phyloP scores from a whole-genome alignment of 2,329 filamentous ascomycete genomes.

The Colletotrichum sp. region DNA sequence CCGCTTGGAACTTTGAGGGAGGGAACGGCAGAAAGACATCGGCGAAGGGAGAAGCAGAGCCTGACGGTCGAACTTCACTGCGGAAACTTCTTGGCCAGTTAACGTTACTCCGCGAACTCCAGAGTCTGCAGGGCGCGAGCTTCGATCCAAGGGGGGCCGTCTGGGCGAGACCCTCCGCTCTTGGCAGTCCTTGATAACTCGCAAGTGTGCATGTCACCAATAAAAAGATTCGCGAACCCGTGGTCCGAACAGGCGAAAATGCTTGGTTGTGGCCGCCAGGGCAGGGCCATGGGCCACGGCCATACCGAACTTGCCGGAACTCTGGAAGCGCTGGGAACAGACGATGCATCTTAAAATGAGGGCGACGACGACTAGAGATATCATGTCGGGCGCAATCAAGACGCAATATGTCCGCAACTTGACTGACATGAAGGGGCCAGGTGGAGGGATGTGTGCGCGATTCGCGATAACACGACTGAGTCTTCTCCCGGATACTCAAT shows the following conservation, averaged over 20 bases:
- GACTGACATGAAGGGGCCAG: slow-evolving; percentile 8
- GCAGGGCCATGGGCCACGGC: background rate
- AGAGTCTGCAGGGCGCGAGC: background rate
- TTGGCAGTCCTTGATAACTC: background rate
- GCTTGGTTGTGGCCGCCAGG: background rate
- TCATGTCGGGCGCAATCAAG: slow-evolving; percentile 5
- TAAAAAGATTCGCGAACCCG: slow-evolving; percentile 11
- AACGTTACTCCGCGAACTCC: background rate
- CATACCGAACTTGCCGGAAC: background rate
- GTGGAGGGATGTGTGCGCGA: background rate
- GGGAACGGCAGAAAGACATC: background rate
- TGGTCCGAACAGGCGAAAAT: slow-evolving; percentile 3
- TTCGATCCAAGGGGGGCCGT: background rate
- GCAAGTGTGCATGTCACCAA: background rate
- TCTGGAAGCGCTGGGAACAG: background rate
- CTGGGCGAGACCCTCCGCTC: slow-evolving; percentile 2
- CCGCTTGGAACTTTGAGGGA: slow-evolving; percentile 14
- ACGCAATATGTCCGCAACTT: slow-evolving; percentile 3
- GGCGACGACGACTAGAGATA: background rate
- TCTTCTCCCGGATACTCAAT: background rate
- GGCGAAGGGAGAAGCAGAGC: background rate
- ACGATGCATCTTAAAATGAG: background rate
- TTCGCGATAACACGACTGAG: background rate
- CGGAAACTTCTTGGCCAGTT: background rate
- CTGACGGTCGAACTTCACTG: background rate